Conservation (phyloP, 495 filamentous ascomycete species). For the Neurospora sp. region DNA sequence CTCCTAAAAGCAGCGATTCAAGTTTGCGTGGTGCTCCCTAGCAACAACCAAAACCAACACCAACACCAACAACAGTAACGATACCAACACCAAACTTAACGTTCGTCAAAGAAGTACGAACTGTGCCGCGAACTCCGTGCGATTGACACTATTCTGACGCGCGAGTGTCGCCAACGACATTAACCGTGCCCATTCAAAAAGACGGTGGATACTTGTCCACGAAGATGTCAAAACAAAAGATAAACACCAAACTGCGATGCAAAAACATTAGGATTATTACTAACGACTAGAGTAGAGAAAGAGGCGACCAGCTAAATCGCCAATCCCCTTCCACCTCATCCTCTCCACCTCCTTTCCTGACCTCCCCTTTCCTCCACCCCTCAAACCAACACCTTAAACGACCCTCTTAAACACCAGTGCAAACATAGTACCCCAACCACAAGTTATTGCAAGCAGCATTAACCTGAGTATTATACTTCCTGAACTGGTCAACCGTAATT, state of each 20-base stretch:
- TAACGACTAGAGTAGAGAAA: no score
- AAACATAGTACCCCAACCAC: constrained; percentile 11
- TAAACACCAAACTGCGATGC: neutral
- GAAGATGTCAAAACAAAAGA: neutral
- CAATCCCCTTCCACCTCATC: neutral
- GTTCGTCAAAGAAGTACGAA: no score
- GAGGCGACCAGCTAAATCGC: no score
- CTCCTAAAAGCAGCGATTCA: no score
- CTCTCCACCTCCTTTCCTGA: neutral
- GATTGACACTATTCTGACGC: no score
- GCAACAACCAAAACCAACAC: no score
- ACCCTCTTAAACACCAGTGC: constrained; percentile 2
- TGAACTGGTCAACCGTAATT: constrained; percentile 13
- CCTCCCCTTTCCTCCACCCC: neutral
- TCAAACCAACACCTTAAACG: neutral
- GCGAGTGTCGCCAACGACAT: no score
- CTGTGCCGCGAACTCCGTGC: no score
- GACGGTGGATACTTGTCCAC: neutral
- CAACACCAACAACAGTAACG: no score
- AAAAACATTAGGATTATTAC: neutral
- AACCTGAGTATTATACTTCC: constrained; percentile 9
- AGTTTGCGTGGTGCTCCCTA: no score
- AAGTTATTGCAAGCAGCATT: constrained; percentile 7
- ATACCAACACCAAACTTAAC: no score
- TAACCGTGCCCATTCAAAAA: no score